Evolutionary conservation across 768 basidiomycete species (phyloP).

Genomic region (Boletus pseudopeckii): DNA sequence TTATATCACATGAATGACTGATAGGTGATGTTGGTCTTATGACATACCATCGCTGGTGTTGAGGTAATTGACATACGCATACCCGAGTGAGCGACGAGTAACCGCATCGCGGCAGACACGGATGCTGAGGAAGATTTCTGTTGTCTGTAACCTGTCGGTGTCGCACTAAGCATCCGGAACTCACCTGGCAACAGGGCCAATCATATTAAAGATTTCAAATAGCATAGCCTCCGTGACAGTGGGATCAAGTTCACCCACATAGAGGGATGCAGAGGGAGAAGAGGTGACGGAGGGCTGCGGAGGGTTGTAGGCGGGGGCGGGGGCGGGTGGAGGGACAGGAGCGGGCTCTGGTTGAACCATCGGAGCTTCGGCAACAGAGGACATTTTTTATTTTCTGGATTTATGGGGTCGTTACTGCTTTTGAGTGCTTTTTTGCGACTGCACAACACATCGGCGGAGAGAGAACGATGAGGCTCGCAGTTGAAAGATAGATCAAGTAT

Average conservation of each 20-base stretch:
- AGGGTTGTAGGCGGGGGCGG: constrained; percentile 57
- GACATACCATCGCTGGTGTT: constrained; percentile 85
- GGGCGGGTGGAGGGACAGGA: constrained; percentile 42
- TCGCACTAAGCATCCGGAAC: constrained; percentile 23
- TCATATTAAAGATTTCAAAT: constrained; percentile 99
- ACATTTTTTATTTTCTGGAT: constrained; percentile 53
- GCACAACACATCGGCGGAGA: constrained; percentile 9
- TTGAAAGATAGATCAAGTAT: constrained; percentile 13
- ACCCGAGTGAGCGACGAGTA: constrained; percentile 98
- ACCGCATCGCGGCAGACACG: constrained; percentile 99
- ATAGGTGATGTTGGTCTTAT: neutral
- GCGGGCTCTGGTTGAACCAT: constrained; percentile 49
- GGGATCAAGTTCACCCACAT: constrained; percentile 98
- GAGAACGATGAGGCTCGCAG: constrained; percentile 14
- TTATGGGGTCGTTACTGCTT: constrained; percentile 87
- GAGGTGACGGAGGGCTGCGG: constrained; percentile 51
- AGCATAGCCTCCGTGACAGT: constrained; percentile 99
- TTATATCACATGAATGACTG: constrained; percentile 6
- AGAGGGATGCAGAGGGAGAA: constrained; percentile 88
- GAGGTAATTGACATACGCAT: constrained; percentile 99
- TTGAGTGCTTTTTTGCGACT: constrained; percentile 76
- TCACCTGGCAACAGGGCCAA: constrained; percentile 96
- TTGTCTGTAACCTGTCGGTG: neutral
- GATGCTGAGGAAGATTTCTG: constrained; percentile 52
- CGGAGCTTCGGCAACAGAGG: constrained; percentile 55